A percentile compares a stretch with the other conserved stretches of the same genome.
Conservation (phyloP, 2,329 filamentous ascomycete species). For the Curvularia sp. region DNA sequence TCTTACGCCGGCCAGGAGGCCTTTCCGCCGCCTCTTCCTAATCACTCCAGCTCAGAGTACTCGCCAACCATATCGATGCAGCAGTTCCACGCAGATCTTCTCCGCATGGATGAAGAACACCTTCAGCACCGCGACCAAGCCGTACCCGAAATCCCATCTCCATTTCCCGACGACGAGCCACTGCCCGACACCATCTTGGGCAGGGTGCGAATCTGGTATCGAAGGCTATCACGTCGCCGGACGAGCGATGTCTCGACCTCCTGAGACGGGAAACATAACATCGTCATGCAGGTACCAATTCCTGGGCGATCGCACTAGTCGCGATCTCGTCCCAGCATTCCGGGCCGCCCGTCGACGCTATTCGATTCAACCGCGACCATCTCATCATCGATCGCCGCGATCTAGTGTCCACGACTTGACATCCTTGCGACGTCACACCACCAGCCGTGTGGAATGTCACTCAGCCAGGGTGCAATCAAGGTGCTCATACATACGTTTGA, state of each 20-base stretch:
- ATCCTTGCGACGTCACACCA: constrained; percentile 1
- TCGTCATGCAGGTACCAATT: constrained; percentile 20
- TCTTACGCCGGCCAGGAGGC: constrained; percentile 12
- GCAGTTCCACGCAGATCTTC: constrained; percentile 14
- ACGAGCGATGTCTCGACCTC: constrained; percentile 8
- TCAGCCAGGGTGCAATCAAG: neutral
- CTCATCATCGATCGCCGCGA: constrained; percentile 57
- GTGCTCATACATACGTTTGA: neutral
- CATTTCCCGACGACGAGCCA: constrained; percentile 10
- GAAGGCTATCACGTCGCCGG: constrained; percentile 10
- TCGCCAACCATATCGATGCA: constrained; percentile 14
- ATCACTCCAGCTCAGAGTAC: constrained; percentile 12
- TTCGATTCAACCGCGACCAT: constrained; percentile 59
- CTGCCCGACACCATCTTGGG: constrained; percentile 3
- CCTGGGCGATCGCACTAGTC: constrained; percentile 10
- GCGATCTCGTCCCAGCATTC: constrained; percentile 27
- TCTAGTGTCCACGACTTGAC: constrained; percentile 52
- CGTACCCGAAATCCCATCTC: neutral
- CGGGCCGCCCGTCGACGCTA: constrained; percentile 57
- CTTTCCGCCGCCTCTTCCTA: constrained; percentile 11
- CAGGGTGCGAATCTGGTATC: constrained; percentile 15
- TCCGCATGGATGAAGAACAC: constrained; percentile 18
- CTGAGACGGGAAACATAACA: constrained; percentile 12
- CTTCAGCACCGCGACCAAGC: constrained; percentile 11
- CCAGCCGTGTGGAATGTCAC: neutral